Evolutionary conservation across 768 basidiomycete genomes (phyloP), one percentile per base, ranked within the genome.

Genomic region (Xerocomus brunneocitrinus): DNA sequence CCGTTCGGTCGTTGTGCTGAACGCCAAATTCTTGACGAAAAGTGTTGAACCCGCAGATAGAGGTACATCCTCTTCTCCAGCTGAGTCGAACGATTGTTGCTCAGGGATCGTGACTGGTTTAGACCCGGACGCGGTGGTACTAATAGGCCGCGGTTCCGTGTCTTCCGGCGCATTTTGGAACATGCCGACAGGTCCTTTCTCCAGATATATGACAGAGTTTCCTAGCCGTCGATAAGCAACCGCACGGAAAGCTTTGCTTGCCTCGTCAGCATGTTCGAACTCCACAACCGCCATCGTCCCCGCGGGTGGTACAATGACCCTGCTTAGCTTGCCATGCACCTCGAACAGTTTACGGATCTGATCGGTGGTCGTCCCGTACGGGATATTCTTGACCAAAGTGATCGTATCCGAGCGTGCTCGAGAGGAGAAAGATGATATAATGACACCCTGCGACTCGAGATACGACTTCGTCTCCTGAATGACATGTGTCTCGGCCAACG

Each of bases 301-400:
- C 8, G 91, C 87, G 0, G 95, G 94, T 1, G 95, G 94, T 0
- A 98, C 80, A 4, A 97, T 70, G 7, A 97, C 79, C 10, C 89
- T 78, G 19, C 62, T 75, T 25, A 95, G 70, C 50, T 76, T 72
- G 4, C 94, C 94, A 60, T 93, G 85, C 0, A 79, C 75, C 49
- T 82, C 79, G 62, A 98, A 94, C 45, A 98, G 67, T 54, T 85
- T 85, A 24, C 80, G 80, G n/a, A 98, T 82, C 57, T 91, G 82
- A 16, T 82, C 79, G 0, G 74, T 69, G 0, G 85, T 81, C 3
- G 94, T 95, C 6, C 90, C 92, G 62, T 89, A 95, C 0, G 97
- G 95, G 42, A 99, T 92, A 71, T 98, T 98, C 74, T 98, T 98
- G 57, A 98, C 89, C 16, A 99, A 79, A 56, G 98, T 85, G 32